These are phyloP conservation scores for Diaporthe nobilis DNA, from an alignment of 2,329 filamentous ascomycete species.

Conservation along the genomic window DNA sequence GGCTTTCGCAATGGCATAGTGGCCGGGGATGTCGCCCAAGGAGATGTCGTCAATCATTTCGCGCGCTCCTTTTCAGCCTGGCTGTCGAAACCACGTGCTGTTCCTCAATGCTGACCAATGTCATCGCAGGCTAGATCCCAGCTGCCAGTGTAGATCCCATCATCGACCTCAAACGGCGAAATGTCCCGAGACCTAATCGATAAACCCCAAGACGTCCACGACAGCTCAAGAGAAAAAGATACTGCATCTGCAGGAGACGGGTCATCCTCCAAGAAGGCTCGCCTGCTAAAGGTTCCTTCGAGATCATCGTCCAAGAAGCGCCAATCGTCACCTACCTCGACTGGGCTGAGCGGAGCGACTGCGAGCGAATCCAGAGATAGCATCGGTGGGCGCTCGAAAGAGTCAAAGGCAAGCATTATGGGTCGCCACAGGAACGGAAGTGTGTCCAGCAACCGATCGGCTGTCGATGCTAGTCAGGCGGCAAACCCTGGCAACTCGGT, in stretches of 20 bases:
- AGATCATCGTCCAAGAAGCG: conserved; percentile 74
- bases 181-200: conserved; percentile 54
- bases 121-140: conserved; percentile 37
- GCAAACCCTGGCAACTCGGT: conserved; percentile 65
- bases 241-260: conserved; percentile 58
- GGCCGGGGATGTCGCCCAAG: neutral
- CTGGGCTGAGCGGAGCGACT: conserved; percentile 72
- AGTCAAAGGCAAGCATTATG: conserved; percentile 75
- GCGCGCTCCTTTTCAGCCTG: neutral
- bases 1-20: conserved; percentile 22
- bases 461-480: conserved; percentile 66
- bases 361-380: conserved; percentile 73
- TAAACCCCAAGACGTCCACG: conserved; percentile 51
- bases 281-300: conserved; percentile 71
- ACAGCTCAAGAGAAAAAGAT: conserved; percentile 61
- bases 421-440: conserved; percentile 77
- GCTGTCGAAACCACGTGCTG: conserved; percentile 16
- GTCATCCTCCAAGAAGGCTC: conserved; percentile 62
- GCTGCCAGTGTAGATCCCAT: conserved; percentile 37
- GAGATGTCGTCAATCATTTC: neutral
- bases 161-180: conserved; percentile 39
- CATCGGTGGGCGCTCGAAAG: conserved; percentile 75
- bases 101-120: conserved; percentile 37
- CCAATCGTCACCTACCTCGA: conserved; percentile 71
- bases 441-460: conserved; percentile 75